A percentile compares a stretch with the other conserved stretches of the same genome.
phyloP scores from a whole-genome alignment of 2,329 filamentous ascomycete genomes.

The Davidsoniella australis region DNA sequence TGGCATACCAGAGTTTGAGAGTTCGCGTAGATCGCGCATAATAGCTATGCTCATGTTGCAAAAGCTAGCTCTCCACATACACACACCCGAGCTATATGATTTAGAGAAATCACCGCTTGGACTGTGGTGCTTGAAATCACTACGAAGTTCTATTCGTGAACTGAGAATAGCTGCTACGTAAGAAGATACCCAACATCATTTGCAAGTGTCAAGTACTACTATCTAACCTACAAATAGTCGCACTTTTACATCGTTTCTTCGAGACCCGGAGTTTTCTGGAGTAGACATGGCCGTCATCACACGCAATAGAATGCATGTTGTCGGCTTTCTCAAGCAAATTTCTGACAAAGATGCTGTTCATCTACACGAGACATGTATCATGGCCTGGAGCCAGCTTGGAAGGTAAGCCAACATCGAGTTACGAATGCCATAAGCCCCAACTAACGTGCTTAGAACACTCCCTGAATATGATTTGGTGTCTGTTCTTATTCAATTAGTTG shows the following conservation, averaged over 20 bases:
- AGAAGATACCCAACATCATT: constrained; percentile 13
- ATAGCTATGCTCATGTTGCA: constrained; percentile 55
- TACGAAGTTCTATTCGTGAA: constrained; percentile 73
- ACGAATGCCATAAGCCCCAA: constrained; percentile 1
- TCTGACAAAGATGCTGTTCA: constrained; percentile 50
- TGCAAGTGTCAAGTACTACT: not conserved
- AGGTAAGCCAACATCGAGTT: constrained; percentile 27
- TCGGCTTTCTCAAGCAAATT: constrained; percentile 55
- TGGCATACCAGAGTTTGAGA: constrained; percentile 27
- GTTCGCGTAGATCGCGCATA: constrained; percentile 45
- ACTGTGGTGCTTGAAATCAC: constrained; percentile 64
- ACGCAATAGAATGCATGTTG: constrained; percentile 26
- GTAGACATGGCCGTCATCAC: constrained; percentile 15
- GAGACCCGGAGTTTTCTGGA: constrained; percentile 8
- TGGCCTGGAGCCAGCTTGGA: constrained; percentile 75
- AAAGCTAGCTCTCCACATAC: constrained; percentile 50
- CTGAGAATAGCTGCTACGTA: constrained; percentile 66
- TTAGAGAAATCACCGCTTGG: constrained; percentile 52
- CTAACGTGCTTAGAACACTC: constrained; percentile 33
- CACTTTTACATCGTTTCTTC: constrained; percentile 49
- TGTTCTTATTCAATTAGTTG: constrained; percentile 64
- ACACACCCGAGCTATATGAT: constrained; percentile 41
- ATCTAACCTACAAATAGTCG: constrained; percentile 29
- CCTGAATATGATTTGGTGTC: constrained; percentile 74
- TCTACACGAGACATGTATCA: constrained; percentile 67